Conservation (phyloP, 495 filamentous ascomycete genomes). For the Talaromyces ruber region DNA sequence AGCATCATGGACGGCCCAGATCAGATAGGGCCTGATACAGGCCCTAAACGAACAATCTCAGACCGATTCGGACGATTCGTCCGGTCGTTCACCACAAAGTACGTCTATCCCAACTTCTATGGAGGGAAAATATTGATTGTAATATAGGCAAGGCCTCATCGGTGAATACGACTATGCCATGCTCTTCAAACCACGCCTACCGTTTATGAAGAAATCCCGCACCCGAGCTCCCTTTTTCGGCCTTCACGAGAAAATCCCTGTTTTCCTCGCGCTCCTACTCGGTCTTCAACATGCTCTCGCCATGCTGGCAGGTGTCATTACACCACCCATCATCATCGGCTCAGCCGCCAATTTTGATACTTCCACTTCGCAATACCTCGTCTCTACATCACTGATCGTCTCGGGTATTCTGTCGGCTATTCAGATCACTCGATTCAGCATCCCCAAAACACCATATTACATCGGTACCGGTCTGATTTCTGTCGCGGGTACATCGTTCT, state of each 20-base stretch:
- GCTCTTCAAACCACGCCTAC: slow-evolving; percentile 70
- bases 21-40: slow-evolving; percentile 39
- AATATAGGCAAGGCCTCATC: slow-evolving; percentile 57
- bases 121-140: neutral
- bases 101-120: slow-evolving; percentile 9
- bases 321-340: slow-evolving; percentile 64
- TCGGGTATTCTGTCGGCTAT: slow-evolving; percentile 71
- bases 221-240: slow-evolving; percentile 77
- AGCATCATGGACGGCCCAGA: slow-evolving; percentile 38
- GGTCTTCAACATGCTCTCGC: slow-evolving; percentile 64
- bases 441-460: slow-evolving; percentile 73
- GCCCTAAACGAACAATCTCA: slow-evolving; percentile 27
- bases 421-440: slow-evolving; percentile 80
- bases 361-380: slow-evolving; percentile 61
- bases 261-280: slow-evolving; percentile 64
- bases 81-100: slow-evolving; percentile 42
- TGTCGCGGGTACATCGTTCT: slow-evolving; percentile 83
- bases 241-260: slow-evolving; percentile 72
- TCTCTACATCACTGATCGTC: slow-evolving; percentile 83
- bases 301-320: slow-evolving; percentile 64
- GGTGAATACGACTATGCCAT: slow-evolving; percentile 82
- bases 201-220: slow-evolving; percentile 64
- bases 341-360: slow-evolving; percentile 49
- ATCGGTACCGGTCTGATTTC: slow-evolving; percentile 84
- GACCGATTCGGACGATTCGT: slow-evolving; percentile 28